Evolutionary conservation across 768 basidiomycete genomes (phyloP).

Genomic region (Tulasnella sp.): DNA sequence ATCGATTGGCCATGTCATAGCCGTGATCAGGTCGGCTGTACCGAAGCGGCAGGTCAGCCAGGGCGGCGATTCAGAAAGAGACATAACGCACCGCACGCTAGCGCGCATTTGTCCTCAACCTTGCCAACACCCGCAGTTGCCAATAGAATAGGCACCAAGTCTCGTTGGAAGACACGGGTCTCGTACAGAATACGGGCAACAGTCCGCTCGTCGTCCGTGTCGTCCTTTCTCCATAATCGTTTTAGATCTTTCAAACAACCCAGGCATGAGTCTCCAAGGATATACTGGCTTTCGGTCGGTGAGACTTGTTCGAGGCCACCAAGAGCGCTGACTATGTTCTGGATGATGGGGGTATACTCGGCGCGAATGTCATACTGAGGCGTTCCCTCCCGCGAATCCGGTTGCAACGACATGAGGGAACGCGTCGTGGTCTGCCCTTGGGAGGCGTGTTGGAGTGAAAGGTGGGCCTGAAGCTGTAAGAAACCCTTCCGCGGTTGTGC

Average conservation of each 20-base stretch:
- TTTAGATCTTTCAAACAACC: conserved; percentile 92
- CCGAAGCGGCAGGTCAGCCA: neutral
- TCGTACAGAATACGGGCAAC: conserved; percentile 90
- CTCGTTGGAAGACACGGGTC: conserved; percentile 76
- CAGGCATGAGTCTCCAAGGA: conserved; percentile 71
- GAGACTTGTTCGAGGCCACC: conserved; percentile 56
- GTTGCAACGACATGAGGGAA: neutral
- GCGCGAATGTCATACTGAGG: conserved; percentile 12
- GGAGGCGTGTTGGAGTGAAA: neutral
- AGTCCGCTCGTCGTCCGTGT: conserved; percentile 92
- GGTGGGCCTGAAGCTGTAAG: neutral
- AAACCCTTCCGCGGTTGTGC: neutral
- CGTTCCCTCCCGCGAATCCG: neutral
- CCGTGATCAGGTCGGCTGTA: conserved; percentile 74
- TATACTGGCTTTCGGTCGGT: conserved; percentile 41
- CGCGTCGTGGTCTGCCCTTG: neutral
- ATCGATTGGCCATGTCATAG: conserved; percentile 99
- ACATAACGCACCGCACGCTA: conserved; percentile 47
- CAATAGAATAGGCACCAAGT: conserved; percentile 78
- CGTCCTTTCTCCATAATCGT: conserved; percentile 92
- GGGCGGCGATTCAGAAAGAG: neutral
- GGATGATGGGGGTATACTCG: conserved; percentile 59
- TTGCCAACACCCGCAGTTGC: conserved; percentile 68
- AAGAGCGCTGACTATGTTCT: conserved; percentile 68
- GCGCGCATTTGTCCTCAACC: conserved; percentile 74